Base-by-base conservation (phyloP, 1,139 yeast genomes). In the Suhomyces chickasaworum region DNA sequence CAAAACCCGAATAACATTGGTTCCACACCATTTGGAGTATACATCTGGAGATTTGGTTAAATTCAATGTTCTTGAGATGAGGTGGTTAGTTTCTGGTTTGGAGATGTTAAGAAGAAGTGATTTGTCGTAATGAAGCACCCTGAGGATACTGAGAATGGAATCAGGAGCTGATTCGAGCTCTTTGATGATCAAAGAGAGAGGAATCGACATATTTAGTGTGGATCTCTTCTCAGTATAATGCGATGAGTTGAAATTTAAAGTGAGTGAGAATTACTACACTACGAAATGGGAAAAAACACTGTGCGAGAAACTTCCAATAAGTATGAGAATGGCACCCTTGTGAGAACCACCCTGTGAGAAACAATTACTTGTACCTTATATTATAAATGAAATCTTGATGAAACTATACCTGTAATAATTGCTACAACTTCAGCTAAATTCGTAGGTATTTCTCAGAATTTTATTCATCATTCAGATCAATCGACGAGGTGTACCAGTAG, bases 21-120 rank as follows among this genome's bases (percentile, higher is more conserved):
- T 72, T 2, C 87, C 90, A 56, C 80, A 77, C 90, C 91, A 86
- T 53, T 78, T 74, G 42, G 71, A 68, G 48, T 69, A 71, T 23
- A 71, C 71, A 29, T 73, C 70, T 47, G 76, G 75, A 2, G 87
- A 75, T 49, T 74, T 71, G 42, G 82, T 59, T 36, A 84, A 67
- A 55, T 81, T 83, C 51, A 77, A 64, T 17, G 82, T 69, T 46
- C 86, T 73, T 7, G 84, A 72, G 27, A 78, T 74, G 37, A 85
- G 66, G 54, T 84, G 84, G 49, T 76, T 76, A 40, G 80, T 59
- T 31, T 84, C 87, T 16, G 80, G 64, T 55, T 80, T 80, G 32
- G 80, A 60, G 34, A 78, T 67, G 32, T 61, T 55, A 27, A 69
- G 65, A 49, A 80, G 65, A 2, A 73, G 57, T 25, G 66, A 54